phyloP scores from a whole-genome alignment of 441 rosid species.

The Jatropha multifida region DNA sequence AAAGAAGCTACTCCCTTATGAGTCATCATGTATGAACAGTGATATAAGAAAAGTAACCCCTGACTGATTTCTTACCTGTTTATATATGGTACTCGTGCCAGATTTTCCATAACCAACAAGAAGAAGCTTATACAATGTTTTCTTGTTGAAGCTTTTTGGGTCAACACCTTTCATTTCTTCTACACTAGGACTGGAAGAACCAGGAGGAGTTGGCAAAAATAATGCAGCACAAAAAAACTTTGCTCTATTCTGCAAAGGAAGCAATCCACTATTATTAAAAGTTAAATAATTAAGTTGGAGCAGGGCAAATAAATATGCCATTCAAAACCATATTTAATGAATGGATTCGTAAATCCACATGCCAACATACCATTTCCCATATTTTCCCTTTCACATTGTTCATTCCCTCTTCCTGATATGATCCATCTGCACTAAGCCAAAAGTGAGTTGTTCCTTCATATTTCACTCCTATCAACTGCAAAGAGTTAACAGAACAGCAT shows the following conservation, averaged over 20 bases:
- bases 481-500: conserved; percentile 26
- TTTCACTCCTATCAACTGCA: conserved; percentile 74
- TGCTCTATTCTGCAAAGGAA: conserved; percentile 53
- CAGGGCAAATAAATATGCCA: conserved; percentile 15
- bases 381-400: conserved; percentile 63
- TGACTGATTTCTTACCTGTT: conserved; percentile 53
- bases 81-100: conserved; percentile 83
- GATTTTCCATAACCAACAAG: conserved; percentile 78
- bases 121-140: conserved; percentile 54
- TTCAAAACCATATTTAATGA: neutral
- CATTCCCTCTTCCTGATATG: conserved; percentile 91
- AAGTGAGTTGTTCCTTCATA: conserved; percentile 76
- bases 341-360: conserved; percentile 3
- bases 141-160: conserved; percentile 27
- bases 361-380: conserved; percentile 72
- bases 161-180: conserved; percentile 42
- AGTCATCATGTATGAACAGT: neutral
- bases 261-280: neutral
- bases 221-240: conserved; percentile 64
- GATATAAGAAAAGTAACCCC: no score
- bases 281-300: conserved; percentile 13
- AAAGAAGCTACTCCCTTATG: neutral
- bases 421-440: conserved; percentile 91
- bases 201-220: conserved; percentile 74
- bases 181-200: conserved; percentile 32